phyloP scores from a whole-genome alignment of 306 rosid genomes.

The Datisca glomerata region DNA sequence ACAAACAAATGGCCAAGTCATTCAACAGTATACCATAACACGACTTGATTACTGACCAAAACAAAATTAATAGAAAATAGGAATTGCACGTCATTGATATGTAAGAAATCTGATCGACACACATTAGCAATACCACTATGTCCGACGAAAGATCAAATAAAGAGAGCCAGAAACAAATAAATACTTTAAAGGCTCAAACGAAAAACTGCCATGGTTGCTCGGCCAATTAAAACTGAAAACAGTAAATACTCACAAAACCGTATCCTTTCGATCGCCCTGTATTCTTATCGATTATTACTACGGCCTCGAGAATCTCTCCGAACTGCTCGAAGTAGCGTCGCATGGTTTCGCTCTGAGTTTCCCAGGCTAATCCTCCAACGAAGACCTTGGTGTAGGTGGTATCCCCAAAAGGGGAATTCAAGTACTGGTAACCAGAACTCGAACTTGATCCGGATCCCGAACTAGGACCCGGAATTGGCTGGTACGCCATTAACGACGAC shows the following conservation, averaged over 20 bases:
- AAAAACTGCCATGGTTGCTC: background rate
- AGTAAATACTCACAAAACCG: constrained; percentile 76
- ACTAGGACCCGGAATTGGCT: constrained; percentile 52
- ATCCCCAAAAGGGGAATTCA: constrained; percentile 82
- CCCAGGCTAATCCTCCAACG: constrained; percentile 98
- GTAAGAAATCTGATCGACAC: no score
- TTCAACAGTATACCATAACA: constrained; percentile 15
- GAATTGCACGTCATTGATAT: no score
- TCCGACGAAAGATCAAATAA: no score
- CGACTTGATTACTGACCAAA: background rate
- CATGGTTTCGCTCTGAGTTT: constrained; percentile 89
- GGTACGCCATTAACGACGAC: constrained; percentile 60
- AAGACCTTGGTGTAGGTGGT: constrained; percentile 91
- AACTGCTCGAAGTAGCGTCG: constrained; percentile 73
- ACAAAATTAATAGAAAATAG: no score
- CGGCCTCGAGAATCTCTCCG: constrained; percentile 92
- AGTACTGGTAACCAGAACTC: constrained; percentile 61
- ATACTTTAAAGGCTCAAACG: background rate
- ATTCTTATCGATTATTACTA: constrained; percentile 82
- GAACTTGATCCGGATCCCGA: constrained; percentile 86
- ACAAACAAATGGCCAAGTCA: constrained; percentile 55
- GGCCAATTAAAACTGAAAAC: constrained; percentile 8
- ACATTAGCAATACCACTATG: no score
- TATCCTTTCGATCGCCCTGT: constrained; percentile 97
- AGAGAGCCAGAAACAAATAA: background rate